These are phyloP conservation scores for Lentinus brumalis DNA, from an alignment of 768 basidiomycete genomes.

Conservation along the genomic window DNA sequence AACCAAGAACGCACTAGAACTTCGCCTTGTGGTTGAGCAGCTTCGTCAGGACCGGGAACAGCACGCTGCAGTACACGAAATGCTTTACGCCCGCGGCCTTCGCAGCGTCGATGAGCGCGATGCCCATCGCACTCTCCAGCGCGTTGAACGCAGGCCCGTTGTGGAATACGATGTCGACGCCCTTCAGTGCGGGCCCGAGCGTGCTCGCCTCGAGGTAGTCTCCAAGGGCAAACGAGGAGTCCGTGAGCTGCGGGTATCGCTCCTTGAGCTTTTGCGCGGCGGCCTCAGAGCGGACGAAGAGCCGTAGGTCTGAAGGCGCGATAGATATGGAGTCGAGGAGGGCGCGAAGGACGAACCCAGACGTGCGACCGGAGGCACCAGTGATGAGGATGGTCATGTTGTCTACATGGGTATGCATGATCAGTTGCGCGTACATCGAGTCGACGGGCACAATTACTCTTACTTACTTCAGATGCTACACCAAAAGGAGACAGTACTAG, in stretches of 20 bases:
- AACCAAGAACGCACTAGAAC: constrained; percentile 17
- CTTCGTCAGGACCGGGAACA: constrained; percentile 32
- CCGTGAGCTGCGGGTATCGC: constrained; percentile 18
- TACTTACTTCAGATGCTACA: too few species aligned
- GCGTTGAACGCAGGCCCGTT: constrained; percentile 30
- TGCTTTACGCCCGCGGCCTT: constrained; percentile 35
- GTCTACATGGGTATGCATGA: background rate
- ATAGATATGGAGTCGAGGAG: constrained; percentile 13
- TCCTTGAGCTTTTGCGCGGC: constrained; percentile 18
- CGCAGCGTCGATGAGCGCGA: constrained; percentile 35
- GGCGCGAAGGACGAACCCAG: constrained; percentile 23
- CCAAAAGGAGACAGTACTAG: too few species aligned
- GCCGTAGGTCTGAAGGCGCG: constrained; percentile 23
- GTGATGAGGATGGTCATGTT: constrained; percentile 26
- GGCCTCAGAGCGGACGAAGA: constrained; percentile 27
- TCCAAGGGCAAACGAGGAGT: constrained; percentile 25
- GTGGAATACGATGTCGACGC: constrained; percentile 32
- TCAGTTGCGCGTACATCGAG: too few species aligned
- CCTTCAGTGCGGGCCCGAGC: constrained; percentile 24
- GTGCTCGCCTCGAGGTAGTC: constrained; percentile 28
- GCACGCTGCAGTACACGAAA: constrained; percentile 37
- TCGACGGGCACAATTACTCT: too few species aligned
- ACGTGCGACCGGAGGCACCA: constrained; percentile 26
- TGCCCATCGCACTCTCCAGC: constrained; percentile 35
- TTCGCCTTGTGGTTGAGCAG: constrained; percentile 33